Evolutionary conservation across 2,329 filamentous ascomycete species (phyloP).

Genomic region (Coleophoma crateriformis): DNA sequence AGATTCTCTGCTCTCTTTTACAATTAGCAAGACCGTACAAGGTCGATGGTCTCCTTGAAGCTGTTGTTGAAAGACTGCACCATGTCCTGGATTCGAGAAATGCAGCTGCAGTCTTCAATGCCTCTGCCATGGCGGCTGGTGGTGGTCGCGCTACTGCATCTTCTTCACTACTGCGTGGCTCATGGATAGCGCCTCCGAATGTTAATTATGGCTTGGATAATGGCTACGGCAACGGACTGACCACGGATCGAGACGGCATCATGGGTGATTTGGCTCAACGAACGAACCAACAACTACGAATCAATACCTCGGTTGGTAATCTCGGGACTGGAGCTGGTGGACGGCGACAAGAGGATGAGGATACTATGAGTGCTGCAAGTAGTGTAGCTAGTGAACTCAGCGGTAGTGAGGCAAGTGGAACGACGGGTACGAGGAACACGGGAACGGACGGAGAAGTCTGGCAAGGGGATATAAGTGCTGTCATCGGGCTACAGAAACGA

Average conservation of each 20-base stretch:
- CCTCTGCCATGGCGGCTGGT: constrained; percentile 94
- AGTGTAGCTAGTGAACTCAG: constrained; percentile 21
- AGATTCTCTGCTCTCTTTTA: constrained; percentile 90
- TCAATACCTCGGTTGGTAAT: constrained; percentile 42
- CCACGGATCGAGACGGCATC: constrained; percentile 10
- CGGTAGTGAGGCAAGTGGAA: constrained; percentile 30
- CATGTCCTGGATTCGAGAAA: constrained; percentile 87
- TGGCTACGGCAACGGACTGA: background rate
- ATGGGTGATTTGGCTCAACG: constrained; percentile 9
- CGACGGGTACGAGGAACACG: constrained; percentile 30
- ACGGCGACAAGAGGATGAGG: constrained; percentile 26
- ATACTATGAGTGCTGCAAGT: constrained; percentile 24
- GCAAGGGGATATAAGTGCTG: constrained; percentile 76
- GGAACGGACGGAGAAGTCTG: constrained; percentile 59
- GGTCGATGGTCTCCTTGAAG: constrained; percentile 86
- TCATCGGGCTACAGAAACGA: constrained; percentile 92
- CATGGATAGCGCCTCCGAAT: constrained; percentile 45
- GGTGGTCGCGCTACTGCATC: constrained; percentile 75
- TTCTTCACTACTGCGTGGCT: constrained; percentile 37
- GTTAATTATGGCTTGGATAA: constrained; percentile 33
- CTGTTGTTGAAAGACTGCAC: constrained; percentile 86
- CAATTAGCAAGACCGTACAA: constrained; percentile 92
- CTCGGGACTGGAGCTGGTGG: constrained; percentile 20
- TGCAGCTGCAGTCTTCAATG: constrained; percentile 95
- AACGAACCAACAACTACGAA: constrained; percentile 32